Percentiles rank a stretch among this genome's conserved stretches.
Conservation (phyloP, 164 flowering plant genomes). For the Vitis cinerea region DNA sequence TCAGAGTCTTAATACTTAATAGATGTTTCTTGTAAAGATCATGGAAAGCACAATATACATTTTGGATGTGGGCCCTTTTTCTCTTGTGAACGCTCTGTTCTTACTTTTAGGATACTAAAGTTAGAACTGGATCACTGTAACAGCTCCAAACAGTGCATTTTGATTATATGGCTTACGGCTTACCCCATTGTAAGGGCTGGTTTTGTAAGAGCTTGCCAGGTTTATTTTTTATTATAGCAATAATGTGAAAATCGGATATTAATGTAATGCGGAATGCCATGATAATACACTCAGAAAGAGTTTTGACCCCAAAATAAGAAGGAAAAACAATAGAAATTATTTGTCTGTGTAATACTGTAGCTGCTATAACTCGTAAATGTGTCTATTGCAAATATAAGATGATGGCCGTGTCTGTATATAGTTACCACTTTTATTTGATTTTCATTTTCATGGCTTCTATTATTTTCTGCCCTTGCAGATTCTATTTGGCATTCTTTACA, state of each 20-base stretch:
- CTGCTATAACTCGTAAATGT: too few relatives aligned
- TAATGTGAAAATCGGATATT: too few relatives aligned
- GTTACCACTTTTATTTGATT: not conserved
- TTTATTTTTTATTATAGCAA: not conserved
- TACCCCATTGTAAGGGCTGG: not conserved
- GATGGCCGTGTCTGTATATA: too few relatives aligned
- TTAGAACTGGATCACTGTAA: not conserved
- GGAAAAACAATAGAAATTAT: too few relatives aligned
- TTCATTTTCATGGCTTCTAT: not conserved
- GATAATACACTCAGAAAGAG: too few relatives aligned
- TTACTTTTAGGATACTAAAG: not conserved
- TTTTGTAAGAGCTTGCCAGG: not conserved
- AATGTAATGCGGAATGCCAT: too few relatives aligned
- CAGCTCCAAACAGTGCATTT: not conserved
- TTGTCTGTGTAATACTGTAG: too few relatives aligned
- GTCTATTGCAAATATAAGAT: too few relatives aligned
- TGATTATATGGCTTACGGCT: not conserved
- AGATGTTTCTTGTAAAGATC: too few relatives aligned
- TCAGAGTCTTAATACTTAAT: too few relatives aligned
- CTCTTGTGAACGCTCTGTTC: not conserved
- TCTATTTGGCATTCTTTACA: constrained; percentile 72
- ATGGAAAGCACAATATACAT: not conserved
- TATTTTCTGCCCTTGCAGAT: constrained; percentile 51
- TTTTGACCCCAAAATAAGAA: too few relatives aligned
- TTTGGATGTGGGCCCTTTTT: not conserved